Evolutionary conservation across 148 eudicot species (phyloP).

Genomic region (Rhododendron henanense): DNA sequence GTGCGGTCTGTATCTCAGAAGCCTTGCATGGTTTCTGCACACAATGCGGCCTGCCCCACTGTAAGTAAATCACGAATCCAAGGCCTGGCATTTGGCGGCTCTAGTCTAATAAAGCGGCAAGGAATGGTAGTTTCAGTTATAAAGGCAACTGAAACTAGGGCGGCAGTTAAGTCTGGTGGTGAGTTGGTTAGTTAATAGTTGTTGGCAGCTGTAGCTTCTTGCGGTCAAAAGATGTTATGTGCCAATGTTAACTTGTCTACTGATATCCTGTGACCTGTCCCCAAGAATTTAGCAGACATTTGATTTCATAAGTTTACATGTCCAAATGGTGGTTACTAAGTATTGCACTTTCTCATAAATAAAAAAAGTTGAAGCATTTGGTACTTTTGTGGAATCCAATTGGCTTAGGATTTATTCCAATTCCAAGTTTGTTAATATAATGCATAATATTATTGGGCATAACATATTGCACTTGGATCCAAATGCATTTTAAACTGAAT

Average conservation of each 20-base stretch:
- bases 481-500: not conserved
- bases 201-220: not conserved
- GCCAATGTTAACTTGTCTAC: not conserved
- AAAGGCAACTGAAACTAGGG: slow-evolving; percentile 46
- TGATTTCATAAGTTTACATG: not conserved
- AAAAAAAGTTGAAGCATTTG: not conserved
- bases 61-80: slow-evolving; percentile 29
- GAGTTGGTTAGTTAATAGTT: slow-evolving; percentile 17
- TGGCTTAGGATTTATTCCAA: not conserved
- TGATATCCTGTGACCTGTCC: not conserved
- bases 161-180: slow-evolving; percentile 52
- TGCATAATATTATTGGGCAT: not conserved
- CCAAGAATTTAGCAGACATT: not conserved
- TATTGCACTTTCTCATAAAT: not conserved
- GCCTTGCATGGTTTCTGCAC: slow-evolving; percentile 28
- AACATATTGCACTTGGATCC: not conserved
- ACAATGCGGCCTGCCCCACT: slow-evolving; percentile 25
- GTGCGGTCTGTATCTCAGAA: slow-evolving; percentile 35
- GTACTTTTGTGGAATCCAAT: not conserved
- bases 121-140: slow-evolving; percentile 38
- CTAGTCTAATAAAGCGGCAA: slow-evolving; percentile 30
- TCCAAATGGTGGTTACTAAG: not conserved
- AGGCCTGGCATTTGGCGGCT: slow-evolving; percentile 26
- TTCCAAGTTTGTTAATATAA: not conserved
- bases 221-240: not conserved